Conservation (phyloP, 1,139 yeast genomes). For the Diutina pseudorugosa region DNA sequence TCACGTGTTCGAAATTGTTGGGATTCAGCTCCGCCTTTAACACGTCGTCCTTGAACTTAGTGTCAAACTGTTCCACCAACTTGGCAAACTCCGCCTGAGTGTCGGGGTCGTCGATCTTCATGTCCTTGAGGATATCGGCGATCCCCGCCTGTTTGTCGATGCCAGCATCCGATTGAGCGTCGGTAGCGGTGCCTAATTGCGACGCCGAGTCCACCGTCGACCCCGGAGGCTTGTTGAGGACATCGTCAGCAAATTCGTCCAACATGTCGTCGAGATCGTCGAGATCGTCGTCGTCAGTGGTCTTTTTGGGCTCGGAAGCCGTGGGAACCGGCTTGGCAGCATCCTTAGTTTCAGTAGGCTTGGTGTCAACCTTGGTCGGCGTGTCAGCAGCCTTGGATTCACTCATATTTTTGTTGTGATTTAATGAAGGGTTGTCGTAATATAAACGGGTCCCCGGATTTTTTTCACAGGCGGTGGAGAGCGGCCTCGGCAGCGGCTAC, state of each 20-base stretch:
- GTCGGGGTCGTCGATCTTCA: slow-evolving; percentile 46
- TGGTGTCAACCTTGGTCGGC: neutral
- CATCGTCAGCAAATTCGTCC: slow-evolving; percentile 70
- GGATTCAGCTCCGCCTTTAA: slow-evolving; percentile 19
- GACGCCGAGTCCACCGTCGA: slow-evolving; percentile 12
- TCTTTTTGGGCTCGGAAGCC: slow-evolving; percentile 5
- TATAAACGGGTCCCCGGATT: no score
- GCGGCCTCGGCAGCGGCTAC: neutral
- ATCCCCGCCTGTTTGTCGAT: slow-evolving; percentile 31
- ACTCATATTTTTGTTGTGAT: no score
- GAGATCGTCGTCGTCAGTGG: slow-evolving; percentile 37
- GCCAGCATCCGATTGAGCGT: slow-evolving; percentile 23
- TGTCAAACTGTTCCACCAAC: slow-evolving; percentile 34
- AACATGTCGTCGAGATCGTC: slow-evolving; percentile 68
- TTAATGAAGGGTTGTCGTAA: no score
- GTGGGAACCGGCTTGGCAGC: neutral
- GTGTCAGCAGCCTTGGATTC: neutral
- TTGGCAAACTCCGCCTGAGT: slow-evolving; percentile 44
- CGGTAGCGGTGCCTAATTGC: slow-evolving; percentile 8
- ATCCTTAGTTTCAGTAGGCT: neutral
- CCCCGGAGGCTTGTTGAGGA: slow-evolving; percentile 54
- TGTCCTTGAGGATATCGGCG: slow-evolving; percentile 44
- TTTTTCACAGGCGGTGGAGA: neutral
- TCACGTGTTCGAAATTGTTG: slow-evolving; percentile 57
- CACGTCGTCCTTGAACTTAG: slow-evolving; percentile 22